Base-by-base conservation (phyloP, 2,329 filamentous ascomycete species). In the Pseudogymnoascus sp. region DNA sequence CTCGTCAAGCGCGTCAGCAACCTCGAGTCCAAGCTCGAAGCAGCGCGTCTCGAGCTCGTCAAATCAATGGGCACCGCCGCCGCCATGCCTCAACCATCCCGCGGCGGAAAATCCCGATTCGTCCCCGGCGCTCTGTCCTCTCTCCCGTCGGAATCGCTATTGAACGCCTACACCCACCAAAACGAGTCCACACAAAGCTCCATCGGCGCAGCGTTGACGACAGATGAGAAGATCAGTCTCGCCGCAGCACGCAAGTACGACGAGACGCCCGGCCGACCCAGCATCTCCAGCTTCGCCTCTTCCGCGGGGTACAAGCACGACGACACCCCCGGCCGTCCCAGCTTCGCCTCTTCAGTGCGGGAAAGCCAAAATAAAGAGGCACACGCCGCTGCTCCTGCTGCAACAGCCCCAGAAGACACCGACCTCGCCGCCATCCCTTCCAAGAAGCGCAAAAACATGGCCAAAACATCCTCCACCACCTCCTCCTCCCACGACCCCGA, bases 1-100 rank as follows among this genome's bases (percentile, higher is more conserved):
- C 74, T 87, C 33, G 75, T 78, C 42, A 85, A 84, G 73, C 79
- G 82, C 61, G 83, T 87, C 31, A 85, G 82, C 67, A 80, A 86
- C 66, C 77, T 87, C 11, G 84, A 88, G 68, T 71, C 76, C 11
- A 85, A 86, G 70, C 77, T 87, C 31, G 75, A 82, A 15, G 77
- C 78, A 37, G 83, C 83, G 7, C 78, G 82, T 35, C 77, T 77
- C 59, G 81, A 87, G 71, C 77, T 87, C 23, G 46, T 56, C 10
- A 56, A 33, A 19, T 75, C 77, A 33, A 74, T 80, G 4, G 75
- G 80, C 40, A 61, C 64, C 65, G 44, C 67, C 65, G 44, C 67
- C 65, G 15, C 67, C 65, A 46, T 63, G 62, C 7, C 64, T 68
- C 61, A 71, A 66, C 46, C 63, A 70, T 26, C 72, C 71, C 40